These are phyloP conservation scores for Hypoxylon sp. DNA, from an alignment of 2,329 filamentous ascomycete genomes.

Conservation along the genomic window DNA sequence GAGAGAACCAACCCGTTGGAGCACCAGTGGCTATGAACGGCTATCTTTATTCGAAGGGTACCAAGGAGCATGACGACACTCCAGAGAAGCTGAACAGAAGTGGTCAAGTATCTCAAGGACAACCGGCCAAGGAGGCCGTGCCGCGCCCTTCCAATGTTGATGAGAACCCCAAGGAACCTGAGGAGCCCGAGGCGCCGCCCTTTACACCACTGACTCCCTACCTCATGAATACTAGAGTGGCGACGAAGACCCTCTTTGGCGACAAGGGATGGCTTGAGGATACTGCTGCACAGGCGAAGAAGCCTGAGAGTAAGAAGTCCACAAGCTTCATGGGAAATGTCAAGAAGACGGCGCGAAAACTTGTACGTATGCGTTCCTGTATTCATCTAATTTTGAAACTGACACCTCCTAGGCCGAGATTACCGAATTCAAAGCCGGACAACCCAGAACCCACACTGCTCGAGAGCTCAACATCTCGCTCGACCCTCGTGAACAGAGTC, in stretches of 20 bases:
- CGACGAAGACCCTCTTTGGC: constrained; percentile 68
- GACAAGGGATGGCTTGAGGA: constrained; percentile 70
- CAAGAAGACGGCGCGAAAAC: constrained; percentile 67
- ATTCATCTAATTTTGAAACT: constrained; percentile 26
- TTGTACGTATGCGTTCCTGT: constrained; percentile 59
- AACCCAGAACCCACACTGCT: constrained; percentile 53
- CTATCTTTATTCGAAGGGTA: constrained; percentile 24
- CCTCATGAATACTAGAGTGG: constrained; percentile 54
- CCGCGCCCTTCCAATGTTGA: constrained; percentile 12
- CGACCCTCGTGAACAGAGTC: constrained; percentile 69
- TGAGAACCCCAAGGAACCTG: constrained; percentile 10
- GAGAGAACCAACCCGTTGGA: constrained; percentile 5
- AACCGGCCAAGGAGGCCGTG: background rate
- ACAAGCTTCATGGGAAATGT: constrained; percentile 47
- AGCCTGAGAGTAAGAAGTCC: constrained; percentile 44
- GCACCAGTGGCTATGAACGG: background rate
- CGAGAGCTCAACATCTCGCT: constrained; percentile 65
- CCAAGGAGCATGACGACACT: constrained; percentile 2
- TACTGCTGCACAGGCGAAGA: constrained; percentile 45
- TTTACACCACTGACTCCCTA: constrained; percentile 53
- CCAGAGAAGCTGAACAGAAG: background rate
- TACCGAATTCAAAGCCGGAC: constrained; percentile 57
- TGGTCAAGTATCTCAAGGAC: background rate
- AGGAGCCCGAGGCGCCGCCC: constrained; percentile 28
- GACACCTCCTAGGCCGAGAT: constrained; percentile 43